Conservation (phyloP, 2,329 filamentous ascomycete genomes). For the Epichloe baconii region DNA sequence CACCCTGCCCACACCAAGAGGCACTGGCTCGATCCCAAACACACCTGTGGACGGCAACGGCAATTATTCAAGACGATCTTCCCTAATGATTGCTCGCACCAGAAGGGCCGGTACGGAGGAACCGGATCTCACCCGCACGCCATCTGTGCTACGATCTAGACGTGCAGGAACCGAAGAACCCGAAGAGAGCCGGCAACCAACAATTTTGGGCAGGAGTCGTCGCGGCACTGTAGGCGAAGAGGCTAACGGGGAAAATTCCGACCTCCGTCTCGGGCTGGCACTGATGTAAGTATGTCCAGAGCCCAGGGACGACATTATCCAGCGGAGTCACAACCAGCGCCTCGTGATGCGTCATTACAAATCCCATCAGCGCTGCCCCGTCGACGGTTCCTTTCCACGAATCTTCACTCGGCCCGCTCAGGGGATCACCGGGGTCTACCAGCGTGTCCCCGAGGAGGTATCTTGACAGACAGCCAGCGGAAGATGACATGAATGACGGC, state of each 20-base stretch:
- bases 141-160: slow-evolving; percentile 33
- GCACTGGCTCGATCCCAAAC: slow-evolving; percentile 23
- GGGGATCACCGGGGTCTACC: slow-evolving; percentile 25
- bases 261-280: slow-evolving; percentile 45
- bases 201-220: slow-evolving; percentile 31
- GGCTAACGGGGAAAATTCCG: slow-evolving; percentile 36
- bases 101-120: slow-evolving; percentile 38
- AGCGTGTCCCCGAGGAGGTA: slow-evolving; percentile 32
- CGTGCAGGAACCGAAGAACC: slow-evolving; percentile 34
- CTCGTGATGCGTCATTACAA: slow-evolving; percentile 19
- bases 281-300: slow-evolving; percentile 35
- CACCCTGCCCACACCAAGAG: slow-evolving; percentile 33
- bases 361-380: slow-evolving; percentile 37
- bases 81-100: slow-evolving; percentile 32
- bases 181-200: slow-evolving; percentile 31
- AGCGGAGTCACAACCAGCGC: slow-evolving; percentile 20
- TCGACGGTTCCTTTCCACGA: slow-evolving; percentile 37
- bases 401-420: slow-evolving; percentile 32
- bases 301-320: slow-evolving; percentile 15
- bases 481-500: slow-evolving; percentile 19
- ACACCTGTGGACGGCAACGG: slow-evolving; percentile 29
- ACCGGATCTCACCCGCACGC: slow-evolving; percentile 35
- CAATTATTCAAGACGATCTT: slow-evolving; percentile 33
- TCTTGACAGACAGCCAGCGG: slow-evolving; percentile 30
- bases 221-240: slow-evolving; percentile 34